Evolutionary conservation across 352 stramenopile genomes (phyloP), one percentile per base, ranked within the genome.

Genomic region (Phytophthora chlamydospora): DNA sequence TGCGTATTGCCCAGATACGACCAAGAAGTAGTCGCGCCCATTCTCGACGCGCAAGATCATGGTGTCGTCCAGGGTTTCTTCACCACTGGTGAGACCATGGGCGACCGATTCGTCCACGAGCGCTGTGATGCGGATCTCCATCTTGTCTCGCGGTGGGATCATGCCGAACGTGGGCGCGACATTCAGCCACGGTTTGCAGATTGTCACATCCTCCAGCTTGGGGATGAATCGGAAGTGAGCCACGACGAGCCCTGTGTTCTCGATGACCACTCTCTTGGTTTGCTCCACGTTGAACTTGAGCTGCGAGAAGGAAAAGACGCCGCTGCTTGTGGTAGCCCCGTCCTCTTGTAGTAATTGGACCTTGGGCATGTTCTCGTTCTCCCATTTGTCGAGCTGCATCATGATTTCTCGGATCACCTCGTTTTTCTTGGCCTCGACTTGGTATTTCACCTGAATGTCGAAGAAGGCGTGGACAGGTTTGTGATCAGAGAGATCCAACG

Each of bases 401-500:
- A 98, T 95, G 11, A 99, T 97, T 34, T 99, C 90, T 8, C 88
- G 78, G 31, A 96, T 95, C 8, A 98, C 91, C 14, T 89, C 79
- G 47, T 88, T 85, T 50, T 97, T 97, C 73, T 96, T 96, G 5
- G 66, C 71, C 27, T 91, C 71, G 13, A 98, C 90, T 52, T 98
- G 88, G 68, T 98, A 87, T 60, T 98, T 97, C 35, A 95, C 62
- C 43, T 97, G 89, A 0, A 97, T 66, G 14, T 96, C 76, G 45
- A 99, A 97, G 14, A 87, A 87, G 1, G 89, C 96, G 53, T 95
- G 90, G 0, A 99, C 97, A 12, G 98, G 97, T 71, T 99, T 99
- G 79, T 99, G 98, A 73, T 99, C 98, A 0, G 96, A 99, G 53
- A 98, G 62, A 62, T 97, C 89, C 12, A 99, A 73, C n/a, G 90